Evolutionary conservation across 352 stramenopile species (phyloP), one percentile per base, ranked within the genome.

Genomic region (Phytophthora sp.): DNA sequence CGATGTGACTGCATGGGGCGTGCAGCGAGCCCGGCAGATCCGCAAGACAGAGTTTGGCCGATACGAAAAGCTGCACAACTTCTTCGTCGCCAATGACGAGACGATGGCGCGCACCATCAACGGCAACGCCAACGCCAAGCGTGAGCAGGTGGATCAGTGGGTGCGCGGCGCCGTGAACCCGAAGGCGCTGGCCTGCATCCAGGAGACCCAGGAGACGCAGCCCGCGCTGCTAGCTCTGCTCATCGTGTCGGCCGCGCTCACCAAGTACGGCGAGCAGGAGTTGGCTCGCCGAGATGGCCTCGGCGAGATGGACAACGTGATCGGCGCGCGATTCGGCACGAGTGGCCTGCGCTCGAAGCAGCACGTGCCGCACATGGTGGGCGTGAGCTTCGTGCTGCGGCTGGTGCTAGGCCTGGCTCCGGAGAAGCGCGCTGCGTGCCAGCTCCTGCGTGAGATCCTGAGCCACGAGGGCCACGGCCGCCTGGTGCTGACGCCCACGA

Each of bases 161-260:
- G 46, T 43, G 31, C 5, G 46, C 8, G 30, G 20, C 24, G 26
- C 30, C 24, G 26, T 57, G 18, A 31, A 17, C n/a, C 17, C 50
- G 24, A 20, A 57, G 34, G 39, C 41, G 21, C 17, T 49, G 1
- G n/a, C 50, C 1, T 48, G 49, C 49, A 46, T 57, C 27, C 5
- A 57, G 49, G 35, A 57, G 34, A 12, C 10, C n/a, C 34, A 57
- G 26, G 35, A 42, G 49, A 55, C 17, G n/a, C 34, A 57, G n/a
- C 23, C 37, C 4, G 37, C 15, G 18, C 30, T 57, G 7, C 21
- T n/a, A n/a, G n/a, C n/a, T n/a, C n/a, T n/a, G n/a, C n/a, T n/a
- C n/a, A n/a, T n/a, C n/a, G n/a, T n/a, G n/a, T n/a, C n/a, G n/a
- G n/a, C n/a, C n/a, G n/a, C n/a, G n/a, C n/a, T n/a, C n/a, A n/a